Evolutionary conservation across 164 flowering plant species (phyloP), one percentile per base, ranked within the genome.

Genomic region (Stephania cephalantha): DNA sequence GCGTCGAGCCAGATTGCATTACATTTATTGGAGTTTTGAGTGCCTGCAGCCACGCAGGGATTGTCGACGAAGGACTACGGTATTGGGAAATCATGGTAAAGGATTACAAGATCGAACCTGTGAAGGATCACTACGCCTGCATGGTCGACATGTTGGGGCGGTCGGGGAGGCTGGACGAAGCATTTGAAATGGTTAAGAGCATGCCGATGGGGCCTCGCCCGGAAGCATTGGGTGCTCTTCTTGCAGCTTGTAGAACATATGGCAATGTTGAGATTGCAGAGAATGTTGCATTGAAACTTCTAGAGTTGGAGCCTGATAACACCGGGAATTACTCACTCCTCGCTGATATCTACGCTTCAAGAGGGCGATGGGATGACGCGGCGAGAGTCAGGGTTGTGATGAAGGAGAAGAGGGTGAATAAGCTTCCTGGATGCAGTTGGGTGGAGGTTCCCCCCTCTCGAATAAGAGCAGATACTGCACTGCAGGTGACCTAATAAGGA

Each of bases 81-180:
- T 79, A 75, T 46, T 84, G 86, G 86, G 76, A 81, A 29, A 77
- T 77, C 69, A 84, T 84, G 86, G 74, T 84, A 44, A 68, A 76
- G 65, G 78, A 81, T 52, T 79, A 82, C 52, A 48, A 46, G 71
- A 84, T 84, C 44, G 77, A 77, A 29, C 84, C 85, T n/a, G 76
- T 71, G 15, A 79, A 78, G 6, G 85, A 81, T 68, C 86, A 82
- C 67, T 84, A 81, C 78, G 85, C 85, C 75, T 84, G 85, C 58
- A 68, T 84, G 48, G 82, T 84, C 70, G 85, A 84, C 78, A 75
- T 84, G 81, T 82, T 84, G 25, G 85, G 85, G 20, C 82, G 86
- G 42, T 79, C 86, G 48, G 82, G 85, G 25, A 74, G 77, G 46
- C 74, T 84, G 0, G 73, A 73, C 31, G 82, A 82, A 76, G 86